Conservation (phyloP, 148 eudicot genomes). For the Polygonum maritimum region DNA sequence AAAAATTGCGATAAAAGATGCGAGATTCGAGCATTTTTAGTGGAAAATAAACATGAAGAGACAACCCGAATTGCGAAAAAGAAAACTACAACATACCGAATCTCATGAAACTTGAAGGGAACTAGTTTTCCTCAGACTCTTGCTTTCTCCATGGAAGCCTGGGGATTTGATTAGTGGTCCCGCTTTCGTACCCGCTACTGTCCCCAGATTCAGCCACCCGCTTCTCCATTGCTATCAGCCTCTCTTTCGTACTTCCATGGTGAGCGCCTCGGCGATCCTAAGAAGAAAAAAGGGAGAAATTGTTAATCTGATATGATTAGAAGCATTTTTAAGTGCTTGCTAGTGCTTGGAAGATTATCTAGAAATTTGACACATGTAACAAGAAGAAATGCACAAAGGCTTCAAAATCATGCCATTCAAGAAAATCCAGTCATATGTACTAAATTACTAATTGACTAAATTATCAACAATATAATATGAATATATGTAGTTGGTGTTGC, state of each 20-base stretch:
- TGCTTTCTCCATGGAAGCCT: constrained; percentile 36
- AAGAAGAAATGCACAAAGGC: too few relatives aligned
- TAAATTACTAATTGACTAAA: not conserved
- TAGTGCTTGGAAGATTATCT: not conserved
- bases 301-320: not conserved
- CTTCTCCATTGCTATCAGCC: constrained; percentile 28
- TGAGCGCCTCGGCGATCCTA: constrained; percentile 50
- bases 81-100: not conserved
- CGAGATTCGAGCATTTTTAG: not conserved
- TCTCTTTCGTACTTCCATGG: constrained; percentile 27
- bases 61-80: not conserved
- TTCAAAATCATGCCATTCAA: not conserved
- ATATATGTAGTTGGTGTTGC: too few relatives aligned
- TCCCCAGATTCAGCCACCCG: constrained; percentile 57
- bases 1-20: not conserved
- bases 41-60: not conserved
- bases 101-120: not conserved
- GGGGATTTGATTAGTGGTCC: constrained; percentile 26
- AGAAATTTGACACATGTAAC: too few relatives aligned
- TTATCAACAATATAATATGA: not conserved
- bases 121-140: constrained; percentile 27
- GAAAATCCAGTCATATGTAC: not conserved
- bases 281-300: not conserved
- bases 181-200: constrained; percentile 78
- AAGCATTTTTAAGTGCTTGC: not conserved